phyloP scores from a whole-genome alignment of 2,329 filamentous ascomycete species.

The Botrytis paeoniae region DNA sequence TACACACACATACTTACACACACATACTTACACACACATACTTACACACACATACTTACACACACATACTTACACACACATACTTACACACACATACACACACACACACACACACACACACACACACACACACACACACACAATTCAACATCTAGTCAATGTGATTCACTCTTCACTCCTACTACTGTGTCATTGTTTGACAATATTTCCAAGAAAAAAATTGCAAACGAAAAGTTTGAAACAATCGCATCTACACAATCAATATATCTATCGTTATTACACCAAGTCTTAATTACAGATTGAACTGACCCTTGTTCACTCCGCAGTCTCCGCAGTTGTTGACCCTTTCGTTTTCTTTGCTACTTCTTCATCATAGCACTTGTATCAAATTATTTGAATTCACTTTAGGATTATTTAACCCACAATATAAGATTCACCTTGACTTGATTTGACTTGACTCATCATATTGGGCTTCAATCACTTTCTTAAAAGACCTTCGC shows the following conservation, averaged over 20 bases:
- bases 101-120: too few relatives aligned
- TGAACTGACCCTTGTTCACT: neutral
- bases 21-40: too few relatives aligned
- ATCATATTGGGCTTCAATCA: neutral
- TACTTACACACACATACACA: too few relatives aligned
- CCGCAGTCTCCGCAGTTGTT: neutral
- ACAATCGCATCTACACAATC: neutral
- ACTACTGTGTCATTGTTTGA: neutral
- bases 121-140: too few relatives aligned
- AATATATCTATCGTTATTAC: neutral
- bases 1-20: too few relatives aligned
- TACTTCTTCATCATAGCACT: neutral
- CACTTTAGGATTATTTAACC: neutral
- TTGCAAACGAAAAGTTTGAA: neutral
- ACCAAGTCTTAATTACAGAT: neutral
- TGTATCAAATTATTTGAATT: neutral
- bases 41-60: too few relatives aligned
- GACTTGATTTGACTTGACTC: neutral
- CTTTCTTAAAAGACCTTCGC: neutral
- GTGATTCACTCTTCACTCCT: neutral
- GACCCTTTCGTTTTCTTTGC: neutral
- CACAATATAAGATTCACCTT: neutral
- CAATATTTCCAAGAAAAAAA: neutral
- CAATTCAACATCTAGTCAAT: neutral
- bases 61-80: too few relatives aligned